Evolutionary conservation across 805 yeast species (phyloP).

Genomic region (Yamadazyma tumulicola): DNA sequence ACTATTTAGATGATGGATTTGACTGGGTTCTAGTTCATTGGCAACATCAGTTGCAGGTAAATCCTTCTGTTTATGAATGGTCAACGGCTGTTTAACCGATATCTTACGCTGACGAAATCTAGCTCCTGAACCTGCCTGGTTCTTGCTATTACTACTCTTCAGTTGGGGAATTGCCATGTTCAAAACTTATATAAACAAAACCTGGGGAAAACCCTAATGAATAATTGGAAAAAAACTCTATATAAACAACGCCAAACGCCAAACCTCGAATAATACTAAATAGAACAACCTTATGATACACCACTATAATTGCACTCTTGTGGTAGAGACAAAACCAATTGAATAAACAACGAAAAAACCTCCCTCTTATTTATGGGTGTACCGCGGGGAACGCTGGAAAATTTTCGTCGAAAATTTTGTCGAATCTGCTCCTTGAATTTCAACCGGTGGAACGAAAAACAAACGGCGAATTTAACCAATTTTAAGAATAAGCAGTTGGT

Average conservation of each 20-base stretch:
- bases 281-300: too few relatives aligned
- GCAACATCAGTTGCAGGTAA: constrained; percentile 66
- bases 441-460: constrained; percentile 4
- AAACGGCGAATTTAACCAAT: too few relatives aligned
- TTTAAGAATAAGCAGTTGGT: too few relatives aligned
- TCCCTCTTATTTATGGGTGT: constrained; percentile 9
- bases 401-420: constrained; percentile 3
- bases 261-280: too few relatives aligned
- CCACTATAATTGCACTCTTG: too few relatives aligned
- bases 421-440: constrained; percentile 6
- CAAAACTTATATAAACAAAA: neutral
- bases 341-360: too few relatives aligned
- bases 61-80: constrained; percentile 73
- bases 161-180: constrained; percentile 41
- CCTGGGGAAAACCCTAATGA: neutral
- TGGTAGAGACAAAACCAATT: too few relatives aligned
- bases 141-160: constrained; percentile 22
- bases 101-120: constrained; percentile 93
- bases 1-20: constrained; percentile 37
- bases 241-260: too few relatives aligned
- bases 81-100: constrained; percentile 83
- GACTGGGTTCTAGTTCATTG: constrained; percentile 41
- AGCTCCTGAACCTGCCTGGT: constrained; percentile 46
- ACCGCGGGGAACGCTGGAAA: constrained; percentile 6
- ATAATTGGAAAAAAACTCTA: too few relatives aligned